Base-by-base conservation (phyloP, 768 basidiomycete species). In the Dacryopinax spathularia region DNA sequence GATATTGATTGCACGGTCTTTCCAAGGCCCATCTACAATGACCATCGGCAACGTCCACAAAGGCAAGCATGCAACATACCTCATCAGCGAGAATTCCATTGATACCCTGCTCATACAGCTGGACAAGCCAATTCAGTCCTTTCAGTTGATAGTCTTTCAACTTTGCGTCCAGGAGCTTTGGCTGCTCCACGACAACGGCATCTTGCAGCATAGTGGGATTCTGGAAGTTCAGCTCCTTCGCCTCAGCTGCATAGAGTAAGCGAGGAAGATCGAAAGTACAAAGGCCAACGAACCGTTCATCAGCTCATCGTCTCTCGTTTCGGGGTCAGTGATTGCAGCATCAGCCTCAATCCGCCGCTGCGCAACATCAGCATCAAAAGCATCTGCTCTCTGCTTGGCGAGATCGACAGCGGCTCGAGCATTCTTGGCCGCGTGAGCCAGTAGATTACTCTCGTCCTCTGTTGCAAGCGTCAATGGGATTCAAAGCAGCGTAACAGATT, bases 1-100 rank as follows among this genome's bases (percentile, higher is more conserved):
- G 96, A 95, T 56, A 99, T 98, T 0, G 94, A 97, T 80, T 99
- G 96, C 2, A 99, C 91, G 18, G 96, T 98, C 88, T 91, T 76
- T 29, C 67, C 67, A 35, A 74, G 68, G 59, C 69, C 69, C 69
- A 56, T 56, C 48, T 56, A 29, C 6, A 2, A 61, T 5, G 20
- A 13, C 56, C 33, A 34, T 36, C 33, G 5, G 31, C 60, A 12
- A 33, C 10, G 16, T 61, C 31, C 29, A 68, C 61, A 73, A 73
- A 27, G 75, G 29, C 13, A 5, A 56, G 29, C 10, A n/a, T n/a
- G n/a, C 6, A 82, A 75, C 93, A 93, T 95, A 98, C 98, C 76
- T 99, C 96, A 72, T 99, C 96, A 1, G 96, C 96, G 22, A 99
- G 81, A 69, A 99, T 99, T 59, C 96, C 96, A 71, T 99, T 99